A percentile compares a stretch with the other conserved stretches of the same genome.
These are phyloP conservation scores for Brasilioporus rufonigricans DNA, from an alignment of 768 basidiomycete species.

Conservation along the genomic window DNA sequence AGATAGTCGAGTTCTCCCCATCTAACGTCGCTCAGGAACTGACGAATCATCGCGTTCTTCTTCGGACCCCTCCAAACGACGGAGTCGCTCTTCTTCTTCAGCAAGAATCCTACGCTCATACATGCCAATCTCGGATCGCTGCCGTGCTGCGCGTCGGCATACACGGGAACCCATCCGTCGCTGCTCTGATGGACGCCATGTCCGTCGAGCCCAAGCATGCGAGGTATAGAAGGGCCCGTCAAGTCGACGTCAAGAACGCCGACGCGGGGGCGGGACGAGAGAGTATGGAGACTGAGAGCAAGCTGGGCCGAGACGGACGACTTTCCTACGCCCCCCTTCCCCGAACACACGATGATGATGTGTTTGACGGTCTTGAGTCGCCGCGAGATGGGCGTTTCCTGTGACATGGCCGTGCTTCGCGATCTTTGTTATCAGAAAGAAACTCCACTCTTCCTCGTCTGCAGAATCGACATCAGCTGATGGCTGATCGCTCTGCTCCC, in stretches of 20 bases:
- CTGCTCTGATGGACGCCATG: conserved; percentile 90
- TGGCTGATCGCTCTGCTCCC: too few relatives aligned
- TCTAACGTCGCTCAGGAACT: conserved; percentile 91
- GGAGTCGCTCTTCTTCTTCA: conserved; percentile 87
- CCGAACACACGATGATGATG: conserved; percentile 90
- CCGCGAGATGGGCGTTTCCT: conserved; percentile 61
- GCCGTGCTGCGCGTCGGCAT: conserved; percentile 65
- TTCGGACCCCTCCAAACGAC: conserved; percentile 99
- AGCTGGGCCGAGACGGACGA: conserved; percentile 94
- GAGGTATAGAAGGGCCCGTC: conserved; percentile 91
- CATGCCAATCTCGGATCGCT: conserved; percentile 71
- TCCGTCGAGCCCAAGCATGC: conserved; percentile 90
- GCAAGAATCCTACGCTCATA: conserved; percentile 96
- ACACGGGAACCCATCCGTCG: conserved; percentile 97
- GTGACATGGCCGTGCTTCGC: conserved; percentile 24
- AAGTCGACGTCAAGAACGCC: conserved; percentile 94
- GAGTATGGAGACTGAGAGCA: conserved; percentile 79
- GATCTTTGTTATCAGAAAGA: too few relatives aligned
- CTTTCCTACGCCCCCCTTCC: conserved; percentile 98
- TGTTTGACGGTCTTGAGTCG: conserved; percentile 75
- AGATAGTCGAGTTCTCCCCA: conserved; percentile 95
- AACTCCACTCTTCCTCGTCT: too few relatives aligned
- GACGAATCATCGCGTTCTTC: conserved; percentile 97
- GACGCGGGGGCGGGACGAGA: conserved; percentile 63
- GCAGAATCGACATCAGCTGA: too few relatives aligned